These are phyloP conservation scores for Phytophthora syringae DNA, from an alignment of 352 stramenopile species.

Conservation along the genomic window DNA sequence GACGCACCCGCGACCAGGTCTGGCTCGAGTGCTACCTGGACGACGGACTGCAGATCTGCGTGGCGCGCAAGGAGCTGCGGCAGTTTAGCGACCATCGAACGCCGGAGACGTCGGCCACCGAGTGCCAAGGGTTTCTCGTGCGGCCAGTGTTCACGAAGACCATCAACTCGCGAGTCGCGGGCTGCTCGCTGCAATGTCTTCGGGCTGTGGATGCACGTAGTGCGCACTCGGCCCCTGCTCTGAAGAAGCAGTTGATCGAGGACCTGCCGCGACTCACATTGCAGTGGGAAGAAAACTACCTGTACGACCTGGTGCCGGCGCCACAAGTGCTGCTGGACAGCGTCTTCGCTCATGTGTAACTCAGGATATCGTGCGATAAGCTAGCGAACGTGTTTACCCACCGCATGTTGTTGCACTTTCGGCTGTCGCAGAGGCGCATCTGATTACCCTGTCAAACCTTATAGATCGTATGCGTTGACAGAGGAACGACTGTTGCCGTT, in stretches of 20 bases:
- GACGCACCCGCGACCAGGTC: constrained; percentile 38
- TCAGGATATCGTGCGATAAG: too few relatives aligned
- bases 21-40: constrained; percentile 59
- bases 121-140: constrained; percentile 50
- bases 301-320: constrained; percentile 46
- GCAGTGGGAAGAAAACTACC: constrained; percentile 52
- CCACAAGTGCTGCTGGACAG: constrained; percentile 38
- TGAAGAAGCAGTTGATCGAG: constrained; percentile 42
- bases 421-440: constrained; percentile 5
- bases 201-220: constrained; percentile 38
- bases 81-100: constrained; percentile 41
- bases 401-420: constrained; percentile 4
- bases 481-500: constrained; percentile 7
- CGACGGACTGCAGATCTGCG: constrained; percentile 45
- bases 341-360: constrained; percentile 31
- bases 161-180: constrained; percentile 30
- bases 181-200: constrained; percentile 50
- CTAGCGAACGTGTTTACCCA: constrained; percentile 4
- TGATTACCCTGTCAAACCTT: constrained; percentile 12
- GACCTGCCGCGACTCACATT: constrained; percentile 50
- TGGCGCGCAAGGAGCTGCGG: constrained; percentile 50
- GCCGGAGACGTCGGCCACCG: constrained; percentile 31
- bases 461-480: constrained; percentile 23
- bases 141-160: constrained; percentile 39
- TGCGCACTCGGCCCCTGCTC: constrained; percentile 18